Evolutionary conservation across 1,284 basidiomycete genomes (phyloP), one percentile per base, ranked within the genome.

Genomic region (Anthracocystis panici-leucophaei): DNA sequence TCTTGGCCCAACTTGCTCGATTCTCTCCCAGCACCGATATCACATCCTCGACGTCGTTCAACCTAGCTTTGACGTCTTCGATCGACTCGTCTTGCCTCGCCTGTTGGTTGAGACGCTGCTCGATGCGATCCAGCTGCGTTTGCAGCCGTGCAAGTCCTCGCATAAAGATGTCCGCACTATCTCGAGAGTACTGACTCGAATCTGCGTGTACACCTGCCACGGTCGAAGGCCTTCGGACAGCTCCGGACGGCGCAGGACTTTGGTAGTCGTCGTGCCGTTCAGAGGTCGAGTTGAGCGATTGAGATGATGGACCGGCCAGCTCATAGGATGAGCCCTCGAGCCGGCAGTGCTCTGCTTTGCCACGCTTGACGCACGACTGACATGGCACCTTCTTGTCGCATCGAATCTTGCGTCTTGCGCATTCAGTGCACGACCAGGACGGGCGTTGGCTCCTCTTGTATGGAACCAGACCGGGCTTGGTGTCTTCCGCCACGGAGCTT

Each of bases 351-450:
- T 78, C 73, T 14, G 65, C 62, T 25, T 60, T 61, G 25, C 72
- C 69, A 6, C 79, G 68, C 31, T 79, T 75, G 54, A 75, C 42
- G 57, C 79, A 81, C 0, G 79, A 71, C 12, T 69, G 60, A 42
- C 78, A 80, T 0, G 78, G 78, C 20, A 76, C 73, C 57, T 77
- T 66, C 55, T 76, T 78, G 55, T 80, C 77, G 65, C 78, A 80
- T 49, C 67, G 69, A 21, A 74, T 73, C 65, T 80, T 80, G 7
- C 78, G 58, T 12, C 77, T 40, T 5, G 74, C 69, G 35, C 78
- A 80, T 57, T 81, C 79, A 25, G 78, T 77, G 51, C 79, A 81
- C 10, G 74, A 76, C 76, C 76, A 78, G 12, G 68, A 75, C 0
- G 76, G 76, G 5, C 76, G 63, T 21, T 75, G 72, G 33, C 72